Evolutionary conservation across 352 stramenopile genomes (phyloP).

Genomic region (Sclerospora graminicola): DNA sequence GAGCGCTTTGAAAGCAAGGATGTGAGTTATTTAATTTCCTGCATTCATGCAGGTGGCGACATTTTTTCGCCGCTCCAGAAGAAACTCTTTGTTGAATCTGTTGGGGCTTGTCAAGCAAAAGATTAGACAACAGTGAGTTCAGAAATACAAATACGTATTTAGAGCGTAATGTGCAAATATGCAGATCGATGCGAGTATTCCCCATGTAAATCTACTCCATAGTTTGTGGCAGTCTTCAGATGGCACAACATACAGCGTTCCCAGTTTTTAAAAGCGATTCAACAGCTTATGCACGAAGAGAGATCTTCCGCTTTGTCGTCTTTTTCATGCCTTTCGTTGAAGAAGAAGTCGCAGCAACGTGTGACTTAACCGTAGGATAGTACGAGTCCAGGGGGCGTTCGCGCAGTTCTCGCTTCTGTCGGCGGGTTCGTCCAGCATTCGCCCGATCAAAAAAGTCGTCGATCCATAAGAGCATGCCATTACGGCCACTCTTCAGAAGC

Average conservation of each 20-base stretch:
- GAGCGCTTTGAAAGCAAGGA: slow-evolving; percentile 81
- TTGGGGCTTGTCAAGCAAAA: slow-evolving; percentile 12
- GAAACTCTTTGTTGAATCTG: slow-evolving; percentile 69
- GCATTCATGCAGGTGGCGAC: slow-evolving; percentile 70
- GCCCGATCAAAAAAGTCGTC: slow-evolving; percentile 59
- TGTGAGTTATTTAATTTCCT: slow-evolving; percentile 85
- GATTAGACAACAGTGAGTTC: slow-evolving; percentile 6
- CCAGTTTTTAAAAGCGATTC: slow-evolving; percentile 5
- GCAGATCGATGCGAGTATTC: slow-evolving; percentile 8
- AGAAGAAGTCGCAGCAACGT: slow-evolving; percentile 13
- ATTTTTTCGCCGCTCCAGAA: slow-evolving; percentile 77
- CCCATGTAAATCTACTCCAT: slow-evolving; percentile 13
- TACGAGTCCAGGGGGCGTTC: slow-evolving; percentile 67
- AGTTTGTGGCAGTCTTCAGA: slow-evolving; percentile 8
- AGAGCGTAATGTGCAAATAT: slow-evolving; percentile 20
- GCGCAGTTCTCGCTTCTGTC: slow-evolving; percentile 45
- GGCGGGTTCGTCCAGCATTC: slow-evolving; percentile 51
- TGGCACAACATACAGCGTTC: slow-evolving; percentile 3
- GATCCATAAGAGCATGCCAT: slow-evolving; percentile 68
- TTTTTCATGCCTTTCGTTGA: slow-evolving; percentile 15
- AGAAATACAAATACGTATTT: no score
- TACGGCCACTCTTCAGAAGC: slow-evolving; percentile 58
- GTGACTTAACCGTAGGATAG: slow-evolving; percentile 60
- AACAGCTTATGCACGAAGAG: slow-evolving; percentile 11
- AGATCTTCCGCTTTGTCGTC: slow-evolving; percentile 18